A percentile compares a stretch with the other conserved stretches of the same genome.
Evolutionary conservation across 257 asterid genomes (phyloP).

Genomic region (Salvia splendens): DNA sequence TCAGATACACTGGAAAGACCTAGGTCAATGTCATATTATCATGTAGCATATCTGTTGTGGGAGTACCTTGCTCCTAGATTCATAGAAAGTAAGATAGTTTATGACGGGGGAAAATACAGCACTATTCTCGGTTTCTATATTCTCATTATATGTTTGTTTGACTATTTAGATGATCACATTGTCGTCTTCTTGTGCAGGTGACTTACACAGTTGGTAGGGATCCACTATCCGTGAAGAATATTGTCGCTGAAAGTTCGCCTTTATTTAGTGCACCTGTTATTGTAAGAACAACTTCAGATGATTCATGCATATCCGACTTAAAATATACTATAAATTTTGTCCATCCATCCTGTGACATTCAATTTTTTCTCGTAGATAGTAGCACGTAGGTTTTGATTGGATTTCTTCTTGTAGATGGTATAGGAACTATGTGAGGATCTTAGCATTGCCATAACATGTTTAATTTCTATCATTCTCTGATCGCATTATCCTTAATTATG

Average conservation of each 20-base stretch:
- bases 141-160: constrained; percentile 11
- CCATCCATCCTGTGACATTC: not conserved
- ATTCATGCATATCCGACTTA: constrained; percentile 14
- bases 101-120: constrained; percentile 7
- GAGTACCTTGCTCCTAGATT: constrained; percentile 1
- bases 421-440: constrained; percentile 2
- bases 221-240: constrained; percentile 61
- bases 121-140: not conserved
- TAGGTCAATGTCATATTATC: not conserved
- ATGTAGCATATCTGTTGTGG: not conserved
- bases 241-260: constrained; percentile 78
- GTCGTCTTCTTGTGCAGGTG: constrained; percentile 54
- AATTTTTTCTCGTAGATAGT: not conserved
- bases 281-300: constrained; percentile 51
- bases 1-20: not conserved
- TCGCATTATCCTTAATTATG: not conserved
- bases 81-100: not conserved
- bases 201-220: constrained; percentile 94
- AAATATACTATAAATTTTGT: not conserved
- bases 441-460: not conserved
- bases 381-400: not conserved
- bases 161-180: constrained; percentile 18
- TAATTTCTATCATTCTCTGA: not conserved
- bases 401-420: constrained; percentile 3
- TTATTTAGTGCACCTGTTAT: constrained; percentile 75